phyloP scores from a whole-genome alignment of 345 rosid genomes.

The Salix caprea region DNA sequence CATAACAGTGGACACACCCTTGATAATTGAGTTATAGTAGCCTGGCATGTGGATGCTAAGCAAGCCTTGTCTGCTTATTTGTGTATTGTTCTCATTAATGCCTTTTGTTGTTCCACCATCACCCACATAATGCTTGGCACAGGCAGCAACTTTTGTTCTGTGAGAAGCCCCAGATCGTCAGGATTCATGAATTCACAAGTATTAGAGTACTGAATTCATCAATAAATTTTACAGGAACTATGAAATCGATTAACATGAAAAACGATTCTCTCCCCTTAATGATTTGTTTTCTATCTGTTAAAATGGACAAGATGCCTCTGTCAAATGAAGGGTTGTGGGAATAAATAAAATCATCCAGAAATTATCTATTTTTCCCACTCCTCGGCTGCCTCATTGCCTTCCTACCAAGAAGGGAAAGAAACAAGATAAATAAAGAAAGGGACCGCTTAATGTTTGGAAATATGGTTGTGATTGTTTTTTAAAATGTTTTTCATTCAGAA shows the following conservation, averaged over 20 bases:
- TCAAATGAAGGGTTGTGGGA: background rate
- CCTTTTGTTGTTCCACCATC: constrained; percentile 87
- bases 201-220: background rate
- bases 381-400: background rate
- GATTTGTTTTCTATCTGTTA: background rate
- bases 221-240: background rate
- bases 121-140: constrained; percentile 90
- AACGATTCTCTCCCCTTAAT: background rate
- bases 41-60: constrained; percentile 71
- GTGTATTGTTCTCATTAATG: constrained; percentile 67
- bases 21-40: constrained; percentile 59
- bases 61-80: constrained; percentile 49
- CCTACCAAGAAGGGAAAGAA: background rate
- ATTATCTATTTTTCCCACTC: background rate
- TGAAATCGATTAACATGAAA: background rate
- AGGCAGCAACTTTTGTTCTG: constrained; percentile 81
- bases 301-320: background rate
- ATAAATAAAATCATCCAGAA: background rate
- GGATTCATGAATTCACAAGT: background rate
- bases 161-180: background rate
- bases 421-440: background rate
- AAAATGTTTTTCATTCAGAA: too few species aligned
- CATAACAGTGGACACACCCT: constrained; percentile 88
- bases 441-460: background rate
- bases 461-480: too few species aligned